Evolutionary conservation across 176 grass and related monocot genomes (phyloP), one percentile per base, ranked within the genome.

Genomic region (Bromus sterilis): DNA sequence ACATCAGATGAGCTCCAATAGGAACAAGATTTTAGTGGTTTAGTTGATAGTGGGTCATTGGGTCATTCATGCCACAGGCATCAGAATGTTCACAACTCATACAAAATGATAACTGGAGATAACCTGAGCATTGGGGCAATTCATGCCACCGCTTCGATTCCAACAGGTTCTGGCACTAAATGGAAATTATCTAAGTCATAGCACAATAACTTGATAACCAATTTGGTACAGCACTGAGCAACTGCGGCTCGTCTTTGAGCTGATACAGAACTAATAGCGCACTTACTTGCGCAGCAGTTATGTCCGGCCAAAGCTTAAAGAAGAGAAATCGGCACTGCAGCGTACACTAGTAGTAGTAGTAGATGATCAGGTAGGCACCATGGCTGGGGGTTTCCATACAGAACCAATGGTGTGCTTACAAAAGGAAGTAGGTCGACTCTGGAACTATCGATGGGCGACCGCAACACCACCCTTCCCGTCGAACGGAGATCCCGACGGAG

Each of bases 401-500:
- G 41, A 72, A 72, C 41, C 41, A 48, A 15, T 46, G 42, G 69
- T 20, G 70, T 4, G 39, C 16, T 49, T 21, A 51, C 42, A 73
- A 31, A 32, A 73, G 20, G 32, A 23, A 67, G 36, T 34, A 48
- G 11, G n/a, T n/a, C n/a, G n/a, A n/a, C n/a, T n/a, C n/a, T 32
- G 43, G 34, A 25, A 62, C 32, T 66, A 69, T 74, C 7, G 26
- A 30, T 6, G 14, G 10, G 44, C 36, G 41, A 29, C 80, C 48
- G 57, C 71, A 43, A 80, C 36, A 10, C 56, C 71, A 76, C 43
- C 53, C 16, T 78, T 74, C 82, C 31, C 80, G 35, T 35, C 11
- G 36, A 91, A 93, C 70, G 93, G 93, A 31, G 96, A 93, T 42
- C 91, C 96, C 58, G 66, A 46, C 78, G 93, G 97, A 75, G 91